Conservation (phyloP, 2,329 filamentous ascomycete genomes). For the Claviceps lovelessii region DNA sequence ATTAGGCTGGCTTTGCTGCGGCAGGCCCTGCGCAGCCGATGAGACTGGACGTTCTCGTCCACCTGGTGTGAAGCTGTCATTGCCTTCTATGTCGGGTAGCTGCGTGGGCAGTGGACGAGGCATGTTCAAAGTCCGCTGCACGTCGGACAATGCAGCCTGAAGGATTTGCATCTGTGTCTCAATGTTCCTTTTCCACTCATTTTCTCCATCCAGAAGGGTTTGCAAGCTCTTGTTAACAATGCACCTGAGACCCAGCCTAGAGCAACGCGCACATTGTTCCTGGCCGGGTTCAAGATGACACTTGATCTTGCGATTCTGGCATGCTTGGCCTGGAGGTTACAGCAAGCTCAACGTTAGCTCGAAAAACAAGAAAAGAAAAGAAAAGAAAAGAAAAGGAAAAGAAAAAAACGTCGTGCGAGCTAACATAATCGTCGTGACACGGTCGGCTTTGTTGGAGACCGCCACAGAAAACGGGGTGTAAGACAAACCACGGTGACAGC, state of each 20-base stretch:
- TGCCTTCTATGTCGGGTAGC: neutral
- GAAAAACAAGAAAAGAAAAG: neutral
- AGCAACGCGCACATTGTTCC: conserved; percentile 32
- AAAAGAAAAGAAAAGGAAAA: no score
- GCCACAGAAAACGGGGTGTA: no score
- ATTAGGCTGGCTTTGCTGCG: neutral
- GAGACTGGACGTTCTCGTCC: neutral
- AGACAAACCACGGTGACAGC: neutral
- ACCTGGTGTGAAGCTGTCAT: neutral
- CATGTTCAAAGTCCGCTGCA: conserved; percentile 12
- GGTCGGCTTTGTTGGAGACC: neutral
- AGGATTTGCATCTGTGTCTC: conserved; percentile 15
- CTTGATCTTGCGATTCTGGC: conserved; percentile 40
- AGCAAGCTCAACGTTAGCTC: neutral
- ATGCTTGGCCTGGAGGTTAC: conserved; percentile 23
- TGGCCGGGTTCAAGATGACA: conserved; percentile 34
- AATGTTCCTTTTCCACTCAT: conserved; percentile 25
- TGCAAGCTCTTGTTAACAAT: conserved; percentile 41
- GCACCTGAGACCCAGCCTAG: conserved; percentile 34
- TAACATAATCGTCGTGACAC: neutral
- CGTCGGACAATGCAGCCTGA: conserved; percentile 13
- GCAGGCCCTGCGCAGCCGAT: neutral
- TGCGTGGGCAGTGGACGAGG: conserved; percentile 1
- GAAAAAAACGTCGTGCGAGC: neutral
- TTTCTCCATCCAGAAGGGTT: conserved; percentile 38